Evolutionary conservation across 768 basidiomycete genomes (phyloP).

Genomic region (Lentinula aciculospora): DNA sequence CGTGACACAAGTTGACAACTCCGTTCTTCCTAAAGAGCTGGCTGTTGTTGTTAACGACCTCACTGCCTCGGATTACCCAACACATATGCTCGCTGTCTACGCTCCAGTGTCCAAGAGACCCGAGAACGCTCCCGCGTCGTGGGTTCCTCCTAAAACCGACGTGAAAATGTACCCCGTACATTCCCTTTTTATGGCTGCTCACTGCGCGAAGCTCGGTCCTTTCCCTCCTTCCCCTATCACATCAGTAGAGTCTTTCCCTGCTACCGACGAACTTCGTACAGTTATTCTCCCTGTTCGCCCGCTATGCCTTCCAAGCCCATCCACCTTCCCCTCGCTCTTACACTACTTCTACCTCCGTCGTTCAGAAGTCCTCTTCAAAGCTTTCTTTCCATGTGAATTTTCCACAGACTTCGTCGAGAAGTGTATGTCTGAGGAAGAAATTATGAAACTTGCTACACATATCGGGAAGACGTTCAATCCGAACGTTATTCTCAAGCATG

Average conservation of each 20-base stretch:
- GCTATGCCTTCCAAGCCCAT: constrained; percentile 57
- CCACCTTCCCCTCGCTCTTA: constrained; percentile 53
- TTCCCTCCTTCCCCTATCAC: constrained; percentile 34
- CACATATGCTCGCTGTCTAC: constrained; percentile 49
- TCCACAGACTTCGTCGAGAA: constrained; percentile 32
- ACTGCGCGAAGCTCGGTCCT: constrained; percentile 60
- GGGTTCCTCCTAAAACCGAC: constrained; percentile 13
- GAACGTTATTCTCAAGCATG: constrained; percentile 42
- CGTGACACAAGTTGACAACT: constrained; percentile 19
- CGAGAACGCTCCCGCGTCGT: constrained; percentile 13
- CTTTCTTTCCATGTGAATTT: constrained; percentile 51
- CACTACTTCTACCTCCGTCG: constrained; percentile 66
- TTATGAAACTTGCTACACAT: constrained; percentile 22
- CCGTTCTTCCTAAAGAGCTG: constrained; percentile 37
- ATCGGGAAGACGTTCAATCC: constrained; percentile 36
- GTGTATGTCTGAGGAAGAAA: constrained; percentile 6
- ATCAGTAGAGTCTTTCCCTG: constrained; percentile 23
- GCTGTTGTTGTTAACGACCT: constrained; percentile 31
- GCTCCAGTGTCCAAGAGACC: constrained; percentile 16
- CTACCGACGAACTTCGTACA: constrained; percentile 20
- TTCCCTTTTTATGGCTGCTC: constrained; percentile 60
- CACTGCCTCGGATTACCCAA: constrained; percentile 29
- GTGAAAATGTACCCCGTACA: constrained; percentile 62
- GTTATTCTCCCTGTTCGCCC: constrained; percentile 56
- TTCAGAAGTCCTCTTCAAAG: constrained; percentile 42